Evolutionary conservation across 352 stramenopile species (phyloP), one percentile per base, ranked within the genome.

Genomic region (Halophytophthora polymorphica): DNA sequence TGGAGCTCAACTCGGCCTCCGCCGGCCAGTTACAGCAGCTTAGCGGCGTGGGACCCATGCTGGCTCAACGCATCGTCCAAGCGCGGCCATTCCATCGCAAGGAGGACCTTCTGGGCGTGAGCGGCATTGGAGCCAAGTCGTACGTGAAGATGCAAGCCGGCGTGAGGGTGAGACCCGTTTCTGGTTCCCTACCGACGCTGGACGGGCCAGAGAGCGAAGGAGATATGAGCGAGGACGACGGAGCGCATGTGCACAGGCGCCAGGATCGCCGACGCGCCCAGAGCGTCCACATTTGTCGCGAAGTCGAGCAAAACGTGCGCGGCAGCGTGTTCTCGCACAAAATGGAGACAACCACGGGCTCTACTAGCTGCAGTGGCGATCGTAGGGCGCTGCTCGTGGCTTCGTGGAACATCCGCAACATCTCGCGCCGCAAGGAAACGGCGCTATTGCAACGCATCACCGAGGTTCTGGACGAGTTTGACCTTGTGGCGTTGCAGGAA

Each of bases 341-440:
- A 11, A 18, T 17, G 17, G 34, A 47, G 29, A 10, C 15, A 37
- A n/a, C n/a, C n/a, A n/a, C n/a, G n/a, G n/a, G n/a, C n/a, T n/a
- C n/a, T n/a, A n/a, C n/a, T 10, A 25, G 12, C 43, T n/a, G 39
- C 11, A 12, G 37, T 40, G 21, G 28, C 12, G 49, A 57, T 18
- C 51, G n/a, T n/a, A n/a, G 22, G 21, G 56, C 58, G 18, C 19
- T 90, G 17, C 53, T 90, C 31, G 49, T 88, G 6, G 80, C 71
- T 0, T 86, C 75, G 47, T 88, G 73, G 75, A 91, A 91, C 23
- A 77, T 91, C n/a, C 73, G 75, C 61, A 86, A 88, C 40, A 54
- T 88, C 51, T 88, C 77, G 2, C 69, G 64, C 21, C 56, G 48
- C n/a, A 73, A 77, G 33, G 64, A 79, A 5, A 55, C 59, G 11